phyloP scores from a whole-genome alignment of 2,329 filamentous ascomycete species.

The Penicillium glabrum region DNA sequence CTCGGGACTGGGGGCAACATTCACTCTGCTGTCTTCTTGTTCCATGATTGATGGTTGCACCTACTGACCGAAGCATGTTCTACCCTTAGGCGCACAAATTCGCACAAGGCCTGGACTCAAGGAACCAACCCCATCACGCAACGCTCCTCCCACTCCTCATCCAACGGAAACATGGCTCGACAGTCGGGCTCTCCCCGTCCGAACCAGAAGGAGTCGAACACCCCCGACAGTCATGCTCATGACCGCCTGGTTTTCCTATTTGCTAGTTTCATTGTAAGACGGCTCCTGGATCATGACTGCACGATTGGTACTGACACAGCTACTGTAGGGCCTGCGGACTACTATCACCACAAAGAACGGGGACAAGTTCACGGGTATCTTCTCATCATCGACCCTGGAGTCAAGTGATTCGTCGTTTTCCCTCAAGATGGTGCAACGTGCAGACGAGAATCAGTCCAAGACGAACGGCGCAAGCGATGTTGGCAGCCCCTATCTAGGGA shows the following conservation, averaged over 20 bases:
- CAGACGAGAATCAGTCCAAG: slow-evolving; percentile 36
- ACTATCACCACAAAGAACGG: slow-evolving; percentile 60
- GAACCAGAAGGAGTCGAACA: slow-evolving; percentile 50
- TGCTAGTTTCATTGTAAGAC: slow-evolving; percentile 59
- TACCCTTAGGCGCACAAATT: slow-evolving; percentile 49
- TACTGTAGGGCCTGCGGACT: slow-evolving; percentile 53
- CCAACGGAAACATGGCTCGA: slow-evolving; percentile 55
- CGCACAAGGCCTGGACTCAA: slow-evolving; percentile 61
- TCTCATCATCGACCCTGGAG: slow-evolving; percentile 57
- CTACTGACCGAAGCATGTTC: slow-evolving; percentile 23
- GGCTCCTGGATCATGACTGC: neutral
- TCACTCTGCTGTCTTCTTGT: neutral
- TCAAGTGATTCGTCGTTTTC: slow-evolving; percentile 55
- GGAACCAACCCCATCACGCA: slow-evolving; percentile 63
- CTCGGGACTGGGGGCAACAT: slow-evolving; percentile 6
- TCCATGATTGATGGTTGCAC: slow-evolving; percentile 5
- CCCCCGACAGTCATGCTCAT: slow-evolving; percentile 58
- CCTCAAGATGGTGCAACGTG: slow-evolving; percentile 66
- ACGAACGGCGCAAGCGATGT: slow-evolving; percentile 45
- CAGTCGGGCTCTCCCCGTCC: slow-evolving; percentile 39
- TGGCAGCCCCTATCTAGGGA: slow-evolving; percentile 42
- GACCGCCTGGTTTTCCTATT: slow-evolving; percentile 61
- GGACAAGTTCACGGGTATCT: slow-evolving; percentile 61
- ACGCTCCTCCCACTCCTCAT: slow-evolving; percentile 49
- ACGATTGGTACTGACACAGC: slow-evolving; percentile 15